Evolutionary conservation across 805 yeast species (phyloP).

Genomic region (Sugiyamaella mastotermitis): DNA sequence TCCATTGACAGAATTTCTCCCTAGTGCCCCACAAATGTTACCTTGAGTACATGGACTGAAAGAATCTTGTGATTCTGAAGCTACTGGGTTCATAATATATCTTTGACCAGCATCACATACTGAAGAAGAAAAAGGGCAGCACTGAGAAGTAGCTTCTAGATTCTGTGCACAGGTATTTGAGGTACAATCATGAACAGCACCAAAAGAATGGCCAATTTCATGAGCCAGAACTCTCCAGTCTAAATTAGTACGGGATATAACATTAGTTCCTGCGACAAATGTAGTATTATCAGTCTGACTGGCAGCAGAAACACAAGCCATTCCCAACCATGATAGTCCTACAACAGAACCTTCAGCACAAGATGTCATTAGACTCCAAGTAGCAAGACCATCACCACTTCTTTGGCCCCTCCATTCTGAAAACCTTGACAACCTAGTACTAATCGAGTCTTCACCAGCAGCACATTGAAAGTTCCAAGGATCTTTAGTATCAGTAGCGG

Average conservation of each 20-base stretch:
- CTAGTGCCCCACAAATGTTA: conserved; percentile 30
- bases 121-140: conserved; percentile 30
- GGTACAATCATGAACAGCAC: conserved; percentile 37
- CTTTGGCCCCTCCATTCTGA: conserved; percentile 30
- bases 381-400: conserved; percentile 28
- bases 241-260: conserved; percentile 27
- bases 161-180: conserved; percentile 28
- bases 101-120: conserved; percentile 30
- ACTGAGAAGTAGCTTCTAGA: conserved; percentile 22
- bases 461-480: conserved; percentile 27
- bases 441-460: conserved; percentile 17
- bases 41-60: conserved; percentile 32
- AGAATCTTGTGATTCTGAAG: conserved; percentile 23
- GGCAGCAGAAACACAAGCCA: conserved; percentile 25
- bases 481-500: conserved; percentile 8
- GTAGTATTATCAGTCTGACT: conserved; percentile 9
- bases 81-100: conserved; percentile 34
- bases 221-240: conserved; percentile 35
- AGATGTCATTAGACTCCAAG: conserved; percentile 31
- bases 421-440: conserved; percentile 25
- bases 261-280: conserved; percentile 29
- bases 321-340: conserved; percentile 34
- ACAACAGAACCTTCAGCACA: conserved; percentile 31
- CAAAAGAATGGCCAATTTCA: conserved; percentile 35
- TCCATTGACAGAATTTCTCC: conserved; percentile 24